Evolutionary conservation across 331 rosid genomes (phyloP).

Genomic region (Rhamnella rubrinervis): DNA sequence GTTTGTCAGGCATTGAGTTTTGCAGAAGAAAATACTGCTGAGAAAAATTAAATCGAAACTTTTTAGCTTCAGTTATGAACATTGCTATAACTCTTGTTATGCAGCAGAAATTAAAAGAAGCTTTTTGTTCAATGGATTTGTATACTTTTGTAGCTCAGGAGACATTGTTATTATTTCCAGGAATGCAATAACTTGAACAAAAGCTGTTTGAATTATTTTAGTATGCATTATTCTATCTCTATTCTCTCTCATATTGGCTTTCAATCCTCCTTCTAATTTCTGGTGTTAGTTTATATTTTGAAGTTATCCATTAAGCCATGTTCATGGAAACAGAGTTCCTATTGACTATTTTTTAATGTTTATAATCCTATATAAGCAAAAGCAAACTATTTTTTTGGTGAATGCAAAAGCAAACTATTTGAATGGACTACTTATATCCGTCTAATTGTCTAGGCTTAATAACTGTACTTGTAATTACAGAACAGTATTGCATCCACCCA

Average conservation of each 20-base stretch:
- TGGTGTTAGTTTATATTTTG: too few species aligned
- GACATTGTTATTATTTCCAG: constrained; percentile 10
- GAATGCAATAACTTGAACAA: constrained; percentile 1
- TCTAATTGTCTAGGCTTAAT: background rate
- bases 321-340: too few species aligned
- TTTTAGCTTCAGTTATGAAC: constrained; percentile 18
- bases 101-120: constrained; percentile 12
- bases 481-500: constrained; percentile 20
- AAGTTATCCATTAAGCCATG: too few species aligned
- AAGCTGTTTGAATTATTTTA: too few species aligned
- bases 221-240: too few species aligned
- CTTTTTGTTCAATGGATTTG: constrained; percentile 3
- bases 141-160: constrained; percentile 5
- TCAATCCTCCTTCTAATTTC: too few species aligned
- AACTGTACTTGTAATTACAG: constrained; percentile 12
- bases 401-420: background rate
- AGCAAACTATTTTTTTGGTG: background rate
- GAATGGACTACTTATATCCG: background rate
- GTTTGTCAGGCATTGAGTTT: constrained; percentile 64
- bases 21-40: constrained; percentile 47
- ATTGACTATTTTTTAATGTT: too few species aligned
- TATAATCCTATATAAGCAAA: too few species aligned
- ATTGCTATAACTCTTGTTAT: constrained; percentile 39
- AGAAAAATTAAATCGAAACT: background rate
- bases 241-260: too few species aligned